Conservation (phyloP, 352 stramenopile genomes). For the Pythium rishiriense region DNA sequence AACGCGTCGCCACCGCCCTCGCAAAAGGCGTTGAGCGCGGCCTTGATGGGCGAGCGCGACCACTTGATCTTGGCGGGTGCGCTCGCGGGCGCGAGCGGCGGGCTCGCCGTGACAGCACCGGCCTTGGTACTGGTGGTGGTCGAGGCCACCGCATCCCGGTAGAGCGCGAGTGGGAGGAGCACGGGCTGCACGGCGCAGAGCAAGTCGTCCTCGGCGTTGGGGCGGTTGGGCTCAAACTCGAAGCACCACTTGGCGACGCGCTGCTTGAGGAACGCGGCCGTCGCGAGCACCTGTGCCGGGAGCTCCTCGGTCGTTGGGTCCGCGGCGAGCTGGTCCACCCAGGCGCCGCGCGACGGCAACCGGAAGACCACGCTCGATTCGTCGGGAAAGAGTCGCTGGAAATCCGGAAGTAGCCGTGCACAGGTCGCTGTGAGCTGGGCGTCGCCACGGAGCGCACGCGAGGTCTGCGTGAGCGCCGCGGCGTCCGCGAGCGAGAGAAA, state of each 20-base stretch:
- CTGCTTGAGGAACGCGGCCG: slow-evolving; percentile 26
- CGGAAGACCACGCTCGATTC: slow-evolving; percentile 6
- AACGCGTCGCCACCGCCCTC: slow-evolving; percentile 21
- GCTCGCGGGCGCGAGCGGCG: neutral
- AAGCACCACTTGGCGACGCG: slow-evolving; percentile 31
- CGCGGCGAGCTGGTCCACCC: neutral
- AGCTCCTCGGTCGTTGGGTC: too few relatives aligned
- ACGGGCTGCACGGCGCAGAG: slow-evolving; percentile 22
- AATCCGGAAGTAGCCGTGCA: slow-evolving; percentile 16
- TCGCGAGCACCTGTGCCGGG: slow-evolving; percentile 12
- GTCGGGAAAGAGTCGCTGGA: slow-evolving; percentile 3
- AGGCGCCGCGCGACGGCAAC: neutral
- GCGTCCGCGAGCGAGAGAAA: slow-evolving; percentile 23
- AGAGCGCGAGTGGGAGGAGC: slow-evolving; percentile 17
- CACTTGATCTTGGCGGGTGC: slow-evolving; percentile 9
- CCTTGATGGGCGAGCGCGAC: slow-evolving; percentile 13
- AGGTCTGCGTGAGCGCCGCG: slow-evolving; percentile 11
- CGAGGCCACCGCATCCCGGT: too few relatives aligned
- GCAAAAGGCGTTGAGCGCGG: slow-evolving; percentile 18
- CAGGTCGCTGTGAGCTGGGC: neutral
- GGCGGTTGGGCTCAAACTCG: slow-evolving; percentile 9
- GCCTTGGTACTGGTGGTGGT: neutral
- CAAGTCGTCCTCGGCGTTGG: slow-evolving; percentile 15
- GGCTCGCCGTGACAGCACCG: neutral
- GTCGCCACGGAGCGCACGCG: slow-evolving; percentile 16